Conservation (phyloP, 2,329 filamentous ascomycete genomes). For the Xylariaceae sp. region DNA sequence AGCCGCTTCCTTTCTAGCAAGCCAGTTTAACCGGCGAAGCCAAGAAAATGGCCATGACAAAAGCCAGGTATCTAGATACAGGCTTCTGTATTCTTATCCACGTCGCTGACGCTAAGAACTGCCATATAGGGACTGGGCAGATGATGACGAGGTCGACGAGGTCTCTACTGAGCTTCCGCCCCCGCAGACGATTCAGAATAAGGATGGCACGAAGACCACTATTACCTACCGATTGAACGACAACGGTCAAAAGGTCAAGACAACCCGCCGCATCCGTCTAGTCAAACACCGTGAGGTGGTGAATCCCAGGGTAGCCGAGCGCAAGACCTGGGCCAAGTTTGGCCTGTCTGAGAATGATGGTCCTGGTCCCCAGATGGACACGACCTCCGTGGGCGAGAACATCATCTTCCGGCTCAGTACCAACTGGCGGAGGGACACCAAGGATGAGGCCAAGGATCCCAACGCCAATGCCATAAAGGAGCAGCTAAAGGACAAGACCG, state of each 20-base stretch:
- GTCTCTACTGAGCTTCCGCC: conserved; percentile 65
- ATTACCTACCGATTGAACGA: conserved; percentile 89
- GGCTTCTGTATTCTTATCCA: neutral
- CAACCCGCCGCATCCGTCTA: conserved; percentile 89
- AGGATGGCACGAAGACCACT: conserved; percentile 96
- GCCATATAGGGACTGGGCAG: conserved; percentile 70
- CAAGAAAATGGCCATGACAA: conserved; percentile 24
- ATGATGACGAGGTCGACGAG: conserved; percentile 86
- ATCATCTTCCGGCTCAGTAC: conserved; percentile 90
- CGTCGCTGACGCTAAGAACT: conserved; percentile 3
- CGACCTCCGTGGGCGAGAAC: conserved; percentile 92
- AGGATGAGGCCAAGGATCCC: conserved; percentile 69
- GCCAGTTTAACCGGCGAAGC: neutral
- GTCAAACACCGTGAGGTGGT: conserved; percentile 88
- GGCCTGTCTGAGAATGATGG: conserved; percentile 81
- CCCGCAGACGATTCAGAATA: conserved; percentile 87
- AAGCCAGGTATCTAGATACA: conserved; percentile 16
- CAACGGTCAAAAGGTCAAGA: conserved; percentile 92
- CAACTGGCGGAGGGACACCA: conserved; percentile 89
- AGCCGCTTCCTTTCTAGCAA: neutral
- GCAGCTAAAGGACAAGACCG: conserved; percentile 96
- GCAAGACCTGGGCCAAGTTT: conserved; percentile 90
- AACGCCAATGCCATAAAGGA: conserved; percentile 71
- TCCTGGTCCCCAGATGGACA: conserved; percentile 77
- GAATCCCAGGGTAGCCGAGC: conserved; percentile 93